A percentile compares a stretch with the other conserved stretches of the same genome.
Evolutionary conservation across 1,139 yeast genomes (phyloP).

Genomic region (Eremothecium coryli): DNA sequence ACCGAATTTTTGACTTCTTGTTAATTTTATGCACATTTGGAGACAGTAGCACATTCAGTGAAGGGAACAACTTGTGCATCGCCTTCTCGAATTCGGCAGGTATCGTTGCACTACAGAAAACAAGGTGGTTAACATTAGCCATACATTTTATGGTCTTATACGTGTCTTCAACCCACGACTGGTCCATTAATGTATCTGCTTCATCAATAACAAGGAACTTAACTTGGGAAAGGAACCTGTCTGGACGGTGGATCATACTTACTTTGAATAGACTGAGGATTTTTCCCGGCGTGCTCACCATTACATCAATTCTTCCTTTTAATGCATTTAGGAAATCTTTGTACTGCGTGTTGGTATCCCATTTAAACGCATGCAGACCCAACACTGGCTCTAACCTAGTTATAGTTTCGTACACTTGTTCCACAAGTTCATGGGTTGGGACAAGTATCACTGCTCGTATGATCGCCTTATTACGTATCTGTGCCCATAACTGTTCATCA

Average conservation of each 20-base stretch:
- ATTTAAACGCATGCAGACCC: slow-evolving; percentile 43
- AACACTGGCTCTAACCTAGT: slow-evolving; percentile 35
- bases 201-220: slow-evolving; percentile 77
- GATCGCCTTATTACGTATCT: slow-evolving; percentile 33
- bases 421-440: slow-evolving; percentile 84
- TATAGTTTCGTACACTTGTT: slow-evolving; percentile 59
- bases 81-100: slow-evolving; percentile 68
- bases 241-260: slow-evolving; percentile 40
- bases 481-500: slow-evolving; percentile 25
- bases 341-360: slow-evolving; percentile 47
- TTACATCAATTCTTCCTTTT: slow-evolving; percentile 54
- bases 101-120: slow-evolving; percentile 85
- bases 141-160: slow-evolving; percentile 45
- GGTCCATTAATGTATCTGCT: slow-evolving; percentile 87
- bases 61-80: slow-evolving; percentile 54
- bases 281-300: slow-evolving; percentile 79
- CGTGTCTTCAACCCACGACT: slow-evolving; percentile 68
- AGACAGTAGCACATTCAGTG: slow-evolving; percentile 60
- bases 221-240: slow-evolving; percentile 38
- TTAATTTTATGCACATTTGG: slow-evolving; percentile 82
- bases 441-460: slow-evolving; percentile 65
- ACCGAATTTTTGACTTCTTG: slow-evolving; percentile 56
- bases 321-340: slow-evolving; percentile 42
- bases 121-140: slow-evolving; percentile 49
- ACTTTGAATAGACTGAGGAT: slow-evolving; percentile 39